These are phyloP conservation scores for Lentinula guzmanii DNA, from an alignment of 768 basidiomycete genomes.

Conservation along the genomic window DNA sequence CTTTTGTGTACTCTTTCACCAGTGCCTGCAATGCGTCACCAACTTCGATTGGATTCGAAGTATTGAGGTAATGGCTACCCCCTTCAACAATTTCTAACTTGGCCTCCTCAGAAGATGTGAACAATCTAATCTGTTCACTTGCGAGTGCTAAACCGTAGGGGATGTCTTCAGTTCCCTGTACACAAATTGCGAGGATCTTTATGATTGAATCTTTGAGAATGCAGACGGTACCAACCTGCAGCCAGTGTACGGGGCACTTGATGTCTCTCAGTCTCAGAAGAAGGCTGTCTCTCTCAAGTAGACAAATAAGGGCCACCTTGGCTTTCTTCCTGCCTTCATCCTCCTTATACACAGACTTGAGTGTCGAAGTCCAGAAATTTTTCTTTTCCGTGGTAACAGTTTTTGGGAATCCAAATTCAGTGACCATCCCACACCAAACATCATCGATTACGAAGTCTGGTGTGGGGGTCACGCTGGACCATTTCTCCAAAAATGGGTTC, in stretches of 20 bases:
- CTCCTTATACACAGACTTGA: background rate
- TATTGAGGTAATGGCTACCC: background rate
- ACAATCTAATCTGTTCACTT: background rate
- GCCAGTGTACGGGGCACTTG: background rate
- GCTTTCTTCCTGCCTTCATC: background rate
- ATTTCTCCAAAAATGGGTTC: background rate
- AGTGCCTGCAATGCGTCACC: background rate
- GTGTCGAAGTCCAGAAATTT: background rate
- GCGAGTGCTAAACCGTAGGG: background rate
- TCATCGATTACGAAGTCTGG: background rate
- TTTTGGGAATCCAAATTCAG: background rate
- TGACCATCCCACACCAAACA: background rate
- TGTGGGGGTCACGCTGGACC: background rate
- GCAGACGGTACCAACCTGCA: background rate
- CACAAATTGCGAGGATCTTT: background rate
- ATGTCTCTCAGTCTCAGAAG: background rate
- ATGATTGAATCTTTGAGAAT: background rate
- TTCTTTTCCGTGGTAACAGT: background rate
- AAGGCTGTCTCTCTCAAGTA: background rate
- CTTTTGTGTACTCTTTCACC: background rate
- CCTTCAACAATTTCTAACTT: background rate
- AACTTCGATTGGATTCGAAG: background rate
- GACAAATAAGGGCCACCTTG: background rate
- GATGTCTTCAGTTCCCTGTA: background rate
- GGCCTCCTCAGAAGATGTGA: background rate